Conservation (phyloP, 495 filamentous ascomycete genomes). For the Cercophora sp. region DNA sequence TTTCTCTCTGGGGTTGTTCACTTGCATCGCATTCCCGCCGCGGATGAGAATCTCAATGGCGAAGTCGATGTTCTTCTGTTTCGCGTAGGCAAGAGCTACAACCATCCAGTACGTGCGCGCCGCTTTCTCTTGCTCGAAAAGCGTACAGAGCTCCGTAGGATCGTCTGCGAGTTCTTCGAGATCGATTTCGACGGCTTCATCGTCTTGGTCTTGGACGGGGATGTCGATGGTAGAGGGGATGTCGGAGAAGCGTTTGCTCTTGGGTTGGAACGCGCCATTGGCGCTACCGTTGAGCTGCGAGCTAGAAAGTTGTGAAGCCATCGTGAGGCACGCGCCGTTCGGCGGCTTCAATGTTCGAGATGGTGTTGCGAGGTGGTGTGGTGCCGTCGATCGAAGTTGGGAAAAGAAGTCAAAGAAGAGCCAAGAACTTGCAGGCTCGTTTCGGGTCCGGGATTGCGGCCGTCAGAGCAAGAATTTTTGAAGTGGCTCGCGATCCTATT, state of each 20-base stretch:
- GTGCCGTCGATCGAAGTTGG: no score
- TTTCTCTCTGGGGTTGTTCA: constrained; percentile 73
- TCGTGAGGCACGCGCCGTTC: no score
- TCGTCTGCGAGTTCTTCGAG: constrained; percentile 88
- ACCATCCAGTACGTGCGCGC: constrained; percentile 91
- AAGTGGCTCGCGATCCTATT: no score
- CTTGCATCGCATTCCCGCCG: constrained; percentile 68
- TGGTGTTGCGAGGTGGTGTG: no score
- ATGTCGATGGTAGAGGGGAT: constrained; percentile 88
- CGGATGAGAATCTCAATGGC: constrained; percentile 91
- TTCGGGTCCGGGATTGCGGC: no score
- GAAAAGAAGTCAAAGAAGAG: no score
- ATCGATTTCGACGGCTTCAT: constrained; percentile 87
- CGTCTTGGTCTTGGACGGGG: constrained; percentile 74
- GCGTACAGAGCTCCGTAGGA: constrained; percentile 88
- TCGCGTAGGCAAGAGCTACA: constrained; percentile 93
- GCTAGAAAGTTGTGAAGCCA: constrained; percentile 28
- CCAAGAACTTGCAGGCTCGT: no score
- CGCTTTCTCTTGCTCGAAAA: constrained; percentile 87
- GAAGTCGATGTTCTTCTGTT: constrained; percentile 86
- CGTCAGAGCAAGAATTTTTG: no score
- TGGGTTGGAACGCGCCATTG: constrained; percentile 21
- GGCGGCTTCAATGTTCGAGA: no score
- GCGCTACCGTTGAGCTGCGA: constrained; percentile 26
- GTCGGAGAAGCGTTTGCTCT: constrained; percentile 70